These are phyloP conservation scores for Aspergillus ochraceus DNA, from an alignment of 2,329 filamentous ascomycete species.

Conservation along the genomic window DNA sequence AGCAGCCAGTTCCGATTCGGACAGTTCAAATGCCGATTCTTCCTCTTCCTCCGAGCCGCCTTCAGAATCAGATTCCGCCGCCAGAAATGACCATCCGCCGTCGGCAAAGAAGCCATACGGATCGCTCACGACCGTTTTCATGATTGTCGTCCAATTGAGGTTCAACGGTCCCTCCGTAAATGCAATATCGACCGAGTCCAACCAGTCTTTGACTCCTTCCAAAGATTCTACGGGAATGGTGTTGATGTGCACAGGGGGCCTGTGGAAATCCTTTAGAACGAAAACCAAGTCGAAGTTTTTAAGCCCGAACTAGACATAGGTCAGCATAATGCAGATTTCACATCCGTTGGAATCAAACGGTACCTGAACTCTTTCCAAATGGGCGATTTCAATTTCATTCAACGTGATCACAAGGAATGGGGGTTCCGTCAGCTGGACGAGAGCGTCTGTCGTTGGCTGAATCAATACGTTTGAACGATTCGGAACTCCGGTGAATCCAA, in stretches of 20 bases:
- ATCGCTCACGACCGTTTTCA: slow-evolving; percentile 96
- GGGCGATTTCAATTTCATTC: slow-evolving; percentile 93
- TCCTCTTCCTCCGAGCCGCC: slow-evolving; percentile 75
- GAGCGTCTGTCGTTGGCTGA: slow-evolving; percentile 92
- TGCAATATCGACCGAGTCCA: slow-evolving; percentile 92
- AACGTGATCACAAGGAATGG: slow-evolving; percentile 95
- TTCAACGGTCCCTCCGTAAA: slow-evolving; percentile 94
- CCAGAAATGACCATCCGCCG: slow-evolving; percentile 92
- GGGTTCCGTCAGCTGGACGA: slow-evolving; percentile 95
- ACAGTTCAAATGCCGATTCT: slow-evolving; percentile 89
- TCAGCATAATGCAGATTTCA: slow-evolving; percentile 22
- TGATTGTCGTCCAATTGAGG: slow-evolving; percentile 97
- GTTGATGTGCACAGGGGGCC: slow-evolving; percentile 91
- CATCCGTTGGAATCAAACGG: not conserved
- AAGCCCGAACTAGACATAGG: slow-evolving; percentile 72
- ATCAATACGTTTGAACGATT: slow-evolving; percentile 94
- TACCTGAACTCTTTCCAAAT: slow-evolving; percentile 84
- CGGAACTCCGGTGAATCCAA: slow-evolving; percentile 95
- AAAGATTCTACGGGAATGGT: slow-evolving; percentile 95
- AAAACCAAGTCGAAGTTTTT: slow-evolving; percentile 99
- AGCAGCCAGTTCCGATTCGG: slow-evolving; percentile 73
- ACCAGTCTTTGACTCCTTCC: slow-evolving; percentile 95
- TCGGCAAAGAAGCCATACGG: slow-evolving; percentile 94
- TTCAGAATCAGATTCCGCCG: slow-evolving; percentile 83
- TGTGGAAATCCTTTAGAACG: slow-evolving; percentile 94